phyloP scores from a whole-genome alignment of 345 rosid genomes.

The Lepidium africanum region DNA sequence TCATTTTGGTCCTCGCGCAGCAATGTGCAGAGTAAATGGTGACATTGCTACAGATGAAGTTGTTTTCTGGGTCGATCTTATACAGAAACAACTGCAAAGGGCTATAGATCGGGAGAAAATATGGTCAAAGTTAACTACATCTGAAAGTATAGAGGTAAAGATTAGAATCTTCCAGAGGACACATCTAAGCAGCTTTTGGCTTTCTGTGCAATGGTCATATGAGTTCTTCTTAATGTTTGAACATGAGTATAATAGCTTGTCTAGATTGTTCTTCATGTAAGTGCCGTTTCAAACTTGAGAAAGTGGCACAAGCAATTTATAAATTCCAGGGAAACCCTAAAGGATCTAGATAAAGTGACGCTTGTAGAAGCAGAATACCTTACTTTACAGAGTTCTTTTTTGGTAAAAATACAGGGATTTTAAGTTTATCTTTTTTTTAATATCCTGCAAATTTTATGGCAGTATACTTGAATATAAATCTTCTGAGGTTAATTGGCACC shows the following conservation, averaged over 20 bases:
- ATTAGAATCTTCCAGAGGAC: neutral
- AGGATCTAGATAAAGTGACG: neutral
- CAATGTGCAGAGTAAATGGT: conserved; percentile 59
- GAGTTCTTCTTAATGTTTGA: neutral
- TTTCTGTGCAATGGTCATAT: neutral
- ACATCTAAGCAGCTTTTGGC: conserved; percentile 1
- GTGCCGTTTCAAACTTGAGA: neutral
- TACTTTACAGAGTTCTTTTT: neutral
- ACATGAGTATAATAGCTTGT: neutral
- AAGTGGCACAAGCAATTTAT: conserved; percentile 6
- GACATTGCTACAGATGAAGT: conserved; percentile 71
- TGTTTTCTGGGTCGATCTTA: conserved; percentile 88
- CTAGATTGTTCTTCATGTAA: conserved; percentile 5
- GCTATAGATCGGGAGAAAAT: conserved; percentile 95
- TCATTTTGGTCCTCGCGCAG: conserved; percentile 93
- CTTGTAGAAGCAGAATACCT: neutral
- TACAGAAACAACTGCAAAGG: conserved; percentile 72
- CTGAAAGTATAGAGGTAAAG: conserved; percentile 94
- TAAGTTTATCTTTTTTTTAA: neutral
- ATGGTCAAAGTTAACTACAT: conserved; percentile 94
- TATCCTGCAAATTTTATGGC: neutral
- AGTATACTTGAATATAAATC: neutral
- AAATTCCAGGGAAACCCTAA: neutral
- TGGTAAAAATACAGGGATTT: neutral
- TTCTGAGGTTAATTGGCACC: conserved; percentile 7